Evolutionary conservation across 306 rosid genomes (phyloP).

Genomic region (Vigna hirtella): DNA sequence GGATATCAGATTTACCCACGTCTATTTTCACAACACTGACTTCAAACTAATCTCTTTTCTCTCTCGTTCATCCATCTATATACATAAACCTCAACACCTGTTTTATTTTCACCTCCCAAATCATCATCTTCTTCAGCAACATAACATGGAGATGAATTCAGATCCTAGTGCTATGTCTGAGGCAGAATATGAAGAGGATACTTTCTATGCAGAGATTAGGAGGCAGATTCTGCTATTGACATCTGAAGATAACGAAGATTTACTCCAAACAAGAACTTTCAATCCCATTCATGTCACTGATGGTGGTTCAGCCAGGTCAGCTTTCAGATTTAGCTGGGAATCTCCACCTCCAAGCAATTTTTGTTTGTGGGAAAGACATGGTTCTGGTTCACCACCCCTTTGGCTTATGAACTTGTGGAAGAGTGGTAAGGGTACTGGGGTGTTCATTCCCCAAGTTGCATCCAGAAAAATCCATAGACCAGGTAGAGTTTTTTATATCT

Average conservation of each 20-base stretch:
- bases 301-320: slow-evolving; percentile 12
- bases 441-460: slow-evolving; percentile 71
- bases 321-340: background rate
- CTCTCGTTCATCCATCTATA: slow-evolving; percentile 29
- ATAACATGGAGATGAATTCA: slow-evolving; percentile 42
- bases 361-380: slow-evolving; percentile 50
- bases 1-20: slow-evolving; percentile 29
- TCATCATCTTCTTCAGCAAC: background rate
- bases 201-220: slow-evolving; percentile 69
- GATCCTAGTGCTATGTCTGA: slow-evolving; percentile 44
- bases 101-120: slow-evolving; percentile 6
- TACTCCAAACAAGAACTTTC: slow-evolving; percentile 39
- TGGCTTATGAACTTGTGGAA: slow-evolving; percentile 61
- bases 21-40: slow-evolving; percentile 42
- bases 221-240: slow-evolving; percentile 71
- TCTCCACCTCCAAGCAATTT: slow-evolving; percentile 22
- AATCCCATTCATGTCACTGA: slow-evolving; percentile 5
- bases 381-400: slow-evolving; percentile 45
- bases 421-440: slow-evolving; percentile 74
- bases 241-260: slow-evolving; percentile 57
- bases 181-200: slow-evolving; percentile 58
- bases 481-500: slow-evolving; percentile 43
- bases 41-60: slow-evolving; percentile 2
- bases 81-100: slow-evolving; percentile 34
- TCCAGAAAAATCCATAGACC: slow-evolving; percentile 46